These are phyloP conservation scores for Coemansia sp. DNA, from an alignment of 192 early-diverging fungal species.

Conservation along the genomic window DNA sequence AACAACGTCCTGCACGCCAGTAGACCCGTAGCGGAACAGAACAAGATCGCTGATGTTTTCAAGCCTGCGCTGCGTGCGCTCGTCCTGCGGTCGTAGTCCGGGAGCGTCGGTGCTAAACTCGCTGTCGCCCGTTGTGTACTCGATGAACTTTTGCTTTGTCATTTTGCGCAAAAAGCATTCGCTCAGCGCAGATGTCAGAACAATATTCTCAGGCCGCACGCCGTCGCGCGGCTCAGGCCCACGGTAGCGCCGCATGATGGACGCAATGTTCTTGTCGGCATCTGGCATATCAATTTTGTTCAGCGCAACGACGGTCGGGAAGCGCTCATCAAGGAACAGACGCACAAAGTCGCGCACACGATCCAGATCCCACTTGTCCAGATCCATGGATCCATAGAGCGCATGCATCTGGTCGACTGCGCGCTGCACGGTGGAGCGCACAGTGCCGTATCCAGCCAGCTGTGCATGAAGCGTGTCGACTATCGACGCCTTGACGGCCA, in stretches of 20 bases:
- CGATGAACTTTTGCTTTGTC: slow-evolving; percentile 58
- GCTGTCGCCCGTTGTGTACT: slow-evolving; percentile 59
- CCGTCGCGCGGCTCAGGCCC: slow-evolving; percentile 11
- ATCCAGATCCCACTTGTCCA: slow-evolving; percentile 69
- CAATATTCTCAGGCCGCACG: slow-evolving; percentile 53
- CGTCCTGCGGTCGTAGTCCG: slow-evolving; percentile 56
- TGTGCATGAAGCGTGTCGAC: slow-evolving; percentile 52
- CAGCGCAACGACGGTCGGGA: slow-evolving; percentile 79
- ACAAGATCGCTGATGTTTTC: slow-evolving; percentile 74
- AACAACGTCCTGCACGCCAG: slow-evolving; percentile 76
- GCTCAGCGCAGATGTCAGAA: slow-evolving; percentile 65
- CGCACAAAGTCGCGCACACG: slow-evolving; percentile 58
- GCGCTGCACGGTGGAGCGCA: slow-evolving; percentile 28
- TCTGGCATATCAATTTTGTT: slow-evolving; percentile 89
- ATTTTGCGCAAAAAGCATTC: slow-evolving; percentile 67
- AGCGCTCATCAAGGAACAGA: slow-evolving; percentile 72
- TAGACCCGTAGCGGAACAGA: slow-evolving; percentile 78
- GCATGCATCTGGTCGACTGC: slow-evolving; percentile 24
- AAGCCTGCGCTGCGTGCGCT: slow-evolving; percentile 55
- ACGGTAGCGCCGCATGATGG: slow-evolving; percentile 70
- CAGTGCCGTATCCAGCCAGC: slow-evolving; percentile 50
- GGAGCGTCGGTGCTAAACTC: slow-evolving; percentile 45
- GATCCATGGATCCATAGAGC: background rate
- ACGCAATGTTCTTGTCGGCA: slow-evolving; percentile 77
- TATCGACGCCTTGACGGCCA: slow-evolving; percentile 49